Base-by-base conservation (phyloP, 108 stramenopile species). In the Aurantiochytrium sp. region DNA sequence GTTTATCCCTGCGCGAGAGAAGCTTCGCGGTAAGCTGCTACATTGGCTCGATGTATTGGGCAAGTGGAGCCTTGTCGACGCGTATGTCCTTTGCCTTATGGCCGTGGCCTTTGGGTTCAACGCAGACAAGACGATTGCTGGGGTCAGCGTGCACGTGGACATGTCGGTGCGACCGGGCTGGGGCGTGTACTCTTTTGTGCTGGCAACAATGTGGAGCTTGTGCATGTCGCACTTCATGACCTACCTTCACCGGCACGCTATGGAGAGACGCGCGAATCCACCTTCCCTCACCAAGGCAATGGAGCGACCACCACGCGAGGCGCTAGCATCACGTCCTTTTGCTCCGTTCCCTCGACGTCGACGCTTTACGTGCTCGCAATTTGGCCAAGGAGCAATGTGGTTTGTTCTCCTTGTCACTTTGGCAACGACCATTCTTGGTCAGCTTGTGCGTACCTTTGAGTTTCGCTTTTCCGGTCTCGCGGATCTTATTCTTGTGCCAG, bases 51-150 rank as follows among this genome's bases (percentile, higher is more conserved):
- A 97, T 72, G 90, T 94, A 0, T 88, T 98, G 4, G 96, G 97
- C 57, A 97, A 97, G 91, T 98, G 96, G 91, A 95, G 96, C 21
- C 93, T 98, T 45, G 95, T 98, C 43, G 97, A 98, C 91, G 93
- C 95, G 5, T 98, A 94, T 89, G 97, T 98, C 0, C 87, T 97
- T 57, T 94, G 97, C 19, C 92, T 98, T n/a, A 95, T 98, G 95
- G 89, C 97, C 89, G 95, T 96, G 14, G 95, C 96, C n/a, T 98
- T 98, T 89, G 95, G 96, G 4, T 83, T 83, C 87, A 94, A 96
- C 23, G 95, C 91, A 58, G 95, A 96, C 47, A 93, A 91, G 5
- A 95, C 95, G 23, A 91, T 93, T 44, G 51, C 51, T 18, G 76
- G 76, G 0, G 51, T 83, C 51, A 10, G n/a, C 6, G 51, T 83